phyloP scores from a whole-genome alignment of 2,329 filamentous ascomycete species.

The Alternaria arborescens region DNA sequence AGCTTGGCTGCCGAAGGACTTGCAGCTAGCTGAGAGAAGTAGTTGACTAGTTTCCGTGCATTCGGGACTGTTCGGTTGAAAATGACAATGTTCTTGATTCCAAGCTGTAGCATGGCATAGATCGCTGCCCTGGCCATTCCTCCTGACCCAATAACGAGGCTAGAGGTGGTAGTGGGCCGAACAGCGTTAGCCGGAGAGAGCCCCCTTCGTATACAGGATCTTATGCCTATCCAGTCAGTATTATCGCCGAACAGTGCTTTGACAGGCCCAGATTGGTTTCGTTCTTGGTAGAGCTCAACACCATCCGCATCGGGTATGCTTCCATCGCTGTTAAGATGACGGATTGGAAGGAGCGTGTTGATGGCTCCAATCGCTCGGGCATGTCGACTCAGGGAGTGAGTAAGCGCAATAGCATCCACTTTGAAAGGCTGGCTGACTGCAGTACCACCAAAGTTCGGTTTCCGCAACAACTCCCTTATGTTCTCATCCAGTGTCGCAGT shows the following conservation, averaged over 20 bases:
- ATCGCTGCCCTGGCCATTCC: slow-evolving; percentile 81
- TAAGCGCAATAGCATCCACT: slow-evolving; percentile 70
- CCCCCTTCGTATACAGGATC: slow-evolving; percentile 74
- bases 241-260: slow-evolving; percentile 79
- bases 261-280: slow-evolving; percentile 71
- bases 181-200: slow-evolving; percentile 73
- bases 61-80: slow-evolving; percentile 74
- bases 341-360: slow-evolving; percentile 77
- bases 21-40: slow-evolving; percentile 67
- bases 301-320: slow-evolving; percentile 65
- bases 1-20: slow-evolving; percentile 28
- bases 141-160: slow-evolving; percentile 64
- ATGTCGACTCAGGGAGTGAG: slow-evolving; percentile 73
- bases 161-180: slow-evolving; percentile 58
- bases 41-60: slow-evolving; percentile 70
- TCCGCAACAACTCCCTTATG: slow-evolving; percentile 67
- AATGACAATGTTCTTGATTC: slow-evolving; percentile 77
- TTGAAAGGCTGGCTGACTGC: slow-evolving; percentile 78
- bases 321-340: slow-evolving; percentile 65
- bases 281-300: slow-evolving; percentile 59
- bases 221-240: slow-evolving; percentile 81
- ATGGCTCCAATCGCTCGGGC: slow-evolving; percentile 77
- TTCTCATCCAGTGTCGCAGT: slow-evolving; percentile 65
- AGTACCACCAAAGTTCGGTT: slow-evolving; percentile 74
- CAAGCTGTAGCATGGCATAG: slow-evolving; percentile 81